A percentile compares a stretch with the other conserved stretches of the same genome.
Evolutionary conservation across 805 yeast species (phyloP).

Genomic region (Hemisphaericaspora nanyangensis): DNA sequence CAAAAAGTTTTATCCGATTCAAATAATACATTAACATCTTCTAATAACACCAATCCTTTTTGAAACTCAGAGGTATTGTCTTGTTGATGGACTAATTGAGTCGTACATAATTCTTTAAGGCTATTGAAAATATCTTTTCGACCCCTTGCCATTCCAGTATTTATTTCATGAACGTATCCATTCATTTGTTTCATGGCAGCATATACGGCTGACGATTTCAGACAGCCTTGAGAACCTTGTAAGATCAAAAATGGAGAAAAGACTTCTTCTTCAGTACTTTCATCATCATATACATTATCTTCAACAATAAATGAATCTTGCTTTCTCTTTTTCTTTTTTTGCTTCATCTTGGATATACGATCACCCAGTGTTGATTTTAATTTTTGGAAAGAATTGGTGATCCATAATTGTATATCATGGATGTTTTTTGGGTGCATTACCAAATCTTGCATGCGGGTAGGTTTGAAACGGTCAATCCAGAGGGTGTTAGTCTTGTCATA

Average conservation of each 20-base stretch:
- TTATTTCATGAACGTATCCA: conserved; percentile 80
- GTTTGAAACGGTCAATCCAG: conserved; percentile 48
- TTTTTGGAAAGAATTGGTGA: conserved; percentile 34
- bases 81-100: conserved; percentile 62
- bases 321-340: conserved; percentile 25
- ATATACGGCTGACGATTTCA: conserved; percentile 73
- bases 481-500: conserved; percentile 2
- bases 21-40: conserved; percentile 80
- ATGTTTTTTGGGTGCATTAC: conserved; percentile 25
- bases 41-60: conserved; percentile 71
- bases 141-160: conserved; percentile 69
- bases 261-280: conserved; percentile 30
- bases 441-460: conserved; percentile 29
- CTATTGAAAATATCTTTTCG: conserved; percentile 63
- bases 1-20: conserved; percentile 80
- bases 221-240: conserved; percentile 69
- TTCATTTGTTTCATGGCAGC: conserved; percentile 57
- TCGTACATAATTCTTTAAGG: conserved; percentile 77
- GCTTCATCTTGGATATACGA: conserved; percentile 12
- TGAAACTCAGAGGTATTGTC: conserved; percentile 27
- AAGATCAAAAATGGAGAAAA: conserved; percentile 64
- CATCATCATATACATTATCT: conserved; percentile 19
- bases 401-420: conserved; percentile 33
- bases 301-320: conserved; percentile 39
- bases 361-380: conserved; percentile 18